A percentile compares a stretch with the other conserved stretches of the same genome.
These are phyloP conservation scores for Drechmeria coniospora DNA, from an alignment of 2,329 filamentous ascomycete species.

Conservation along the genomic window DNA sequence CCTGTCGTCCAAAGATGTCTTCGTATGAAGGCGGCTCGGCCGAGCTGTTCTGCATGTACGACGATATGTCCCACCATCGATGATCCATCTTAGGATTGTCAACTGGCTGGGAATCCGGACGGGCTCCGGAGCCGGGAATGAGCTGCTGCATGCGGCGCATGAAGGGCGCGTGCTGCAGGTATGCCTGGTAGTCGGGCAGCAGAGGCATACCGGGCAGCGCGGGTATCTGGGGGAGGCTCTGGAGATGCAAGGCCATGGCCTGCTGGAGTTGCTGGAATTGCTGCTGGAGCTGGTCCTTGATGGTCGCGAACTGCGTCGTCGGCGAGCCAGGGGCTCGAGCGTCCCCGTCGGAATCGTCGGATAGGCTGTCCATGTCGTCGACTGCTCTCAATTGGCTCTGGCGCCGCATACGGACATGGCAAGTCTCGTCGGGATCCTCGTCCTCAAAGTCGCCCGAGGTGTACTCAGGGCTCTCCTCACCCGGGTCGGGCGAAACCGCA, in stretches of 20 bases:
- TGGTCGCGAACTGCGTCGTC: constrained; percentile 47
- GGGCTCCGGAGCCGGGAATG: constrained; percentile 43
- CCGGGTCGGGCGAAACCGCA: constrained; percentile 24
- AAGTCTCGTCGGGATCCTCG: constrained; percentile 23
- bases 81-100: constrained; percentile 29
- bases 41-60: constrained; percentile 31
- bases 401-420: constrained; percentile 20
- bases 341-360: constrained; percentile 21
- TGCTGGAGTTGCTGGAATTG: constrained; percentile 68
- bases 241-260: constrained; percentile 49
- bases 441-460: constrained; percentile 28
- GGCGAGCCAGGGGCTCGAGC: constrained; percentile 32
- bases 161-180: constrained; percentile 42
- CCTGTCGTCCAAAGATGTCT: constrained; percentile 52
- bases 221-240: constrained; percentile 42
- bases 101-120: constrained; percentile 31
- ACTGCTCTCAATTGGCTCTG: constrained; percentile 12
- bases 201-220: constrained; percentile 41
- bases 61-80: constrained; percentile 55
- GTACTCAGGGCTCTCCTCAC: constrained; percentile 28
- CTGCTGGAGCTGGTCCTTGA: constrained; percentile 57
- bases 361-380: constrained; percentile 19
- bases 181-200: constrained; percentile 58
- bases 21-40: constrained; percentile 60
- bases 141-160: constrained; percentile 58